These are phyloP conservation scores for Phyllosticta citribraziliensis DNA, from an alignment of 2,329 filamentous ascomycete genomes.

Conservation along the genomic window DNA sequence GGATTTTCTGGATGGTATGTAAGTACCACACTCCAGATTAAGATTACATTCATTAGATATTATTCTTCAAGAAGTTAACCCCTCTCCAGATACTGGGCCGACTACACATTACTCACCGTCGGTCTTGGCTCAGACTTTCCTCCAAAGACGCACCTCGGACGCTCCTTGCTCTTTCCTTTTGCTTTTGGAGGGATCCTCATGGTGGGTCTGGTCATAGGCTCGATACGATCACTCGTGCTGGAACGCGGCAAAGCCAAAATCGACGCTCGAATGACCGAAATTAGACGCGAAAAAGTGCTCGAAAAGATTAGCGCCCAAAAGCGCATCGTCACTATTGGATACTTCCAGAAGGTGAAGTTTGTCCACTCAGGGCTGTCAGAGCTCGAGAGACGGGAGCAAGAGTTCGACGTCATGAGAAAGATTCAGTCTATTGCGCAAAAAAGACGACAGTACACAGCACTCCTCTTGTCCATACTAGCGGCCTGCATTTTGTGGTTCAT, in stretches of 20 bases:
- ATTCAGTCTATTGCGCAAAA: constrained; percentile 28
- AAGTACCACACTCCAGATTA: not conserved
- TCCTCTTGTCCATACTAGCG: constrained; percentile 29
- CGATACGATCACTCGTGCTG: constrained; percentile 40
- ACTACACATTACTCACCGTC: constrained; percentile 47
- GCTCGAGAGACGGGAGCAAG: constrained; percentile 35
- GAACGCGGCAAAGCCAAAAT: constrained; percentile 44
- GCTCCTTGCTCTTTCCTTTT: constrained; percentile 44
- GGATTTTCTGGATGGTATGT: constrained; percentile 42
- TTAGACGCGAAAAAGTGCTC: constrained; percentile 35
- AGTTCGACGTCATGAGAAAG: constrained; percentile 36
- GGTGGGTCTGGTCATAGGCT: constrained; percentile 46
- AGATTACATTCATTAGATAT: too few species aligned
- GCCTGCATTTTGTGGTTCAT: constrained; percentile 35
- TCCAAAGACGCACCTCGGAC: constrained; percentile 40
- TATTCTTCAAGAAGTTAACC: too few species aligned
- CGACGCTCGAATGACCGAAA: constrained; percentile 39
- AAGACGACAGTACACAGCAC: constrained; percentile 30
- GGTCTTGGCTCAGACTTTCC: constrained; percentile 43
- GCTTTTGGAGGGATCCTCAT: constrained; percentile 46
- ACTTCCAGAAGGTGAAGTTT: constrained; percentile 32
- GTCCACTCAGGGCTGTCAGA: constrained; percentile 30
- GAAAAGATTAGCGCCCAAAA: constrained; percentile 28
- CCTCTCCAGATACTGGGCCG: constrained; percentile 37
- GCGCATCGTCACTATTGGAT: constrained; percentile 33